Base-by-base conservation (phyloP, 2,329 filamentous ascomycete species). In the Microascus cirrosus region DNA sequence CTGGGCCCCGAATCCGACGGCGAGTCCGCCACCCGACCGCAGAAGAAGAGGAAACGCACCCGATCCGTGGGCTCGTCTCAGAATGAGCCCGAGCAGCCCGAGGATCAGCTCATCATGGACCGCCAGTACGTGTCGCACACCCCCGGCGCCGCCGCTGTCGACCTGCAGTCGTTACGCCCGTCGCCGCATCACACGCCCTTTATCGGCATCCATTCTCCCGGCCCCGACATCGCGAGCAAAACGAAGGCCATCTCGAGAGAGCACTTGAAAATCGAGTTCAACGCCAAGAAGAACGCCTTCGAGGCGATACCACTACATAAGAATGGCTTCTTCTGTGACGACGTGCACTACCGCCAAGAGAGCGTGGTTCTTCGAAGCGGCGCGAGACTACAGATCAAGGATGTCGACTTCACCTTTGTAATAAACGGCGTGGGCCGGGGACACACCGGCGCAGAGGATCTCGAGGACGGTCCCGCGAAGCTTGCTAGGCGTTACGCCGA, bases 161-260 rank as follows among this genome's bases (percentile, higher is more conserved):
- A 87, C 65, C 72, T 86, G 45, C 76, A 77, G 11, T 77, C 76
- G 22, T 73, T 87, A 53, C 77, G 82, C 5, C 83, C 85, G 1
- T 82, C 83, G 25, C 81, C 83, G 0, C 71, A 80, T 60, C 78
- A 84, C 59, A 81, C 84, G 58, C 83, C 85, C 2, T 79, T 89
- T 59, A 78, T 91, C 54, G 82, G 83, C 36, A 89, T 92, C 52
- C 88, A 91, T 68, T 88, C 87, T 3, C 83, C 83, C 0, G 80
- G 80, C 1, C 80, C 80, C 5, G 75, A 81, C 54, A 82, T 83
- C 60, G 80, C 82, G 2, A 75, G 70, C 60, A 82, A 80, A 61
- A 89, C 87, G 55, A 88, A 87, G 66, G 81, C 80, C 55, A 91
- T 92, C 58, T 92, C 88, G 3, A 77, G 87, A 60, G 76, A 86